A percentile compares a stretch with the other conserved stretches of the same genome.
These are phyloP conservation scores for Xerocomellus dryophilus DNA, from an alignment of 768 basidiomycete genomes.

Conservation along the genomic window DNA sequence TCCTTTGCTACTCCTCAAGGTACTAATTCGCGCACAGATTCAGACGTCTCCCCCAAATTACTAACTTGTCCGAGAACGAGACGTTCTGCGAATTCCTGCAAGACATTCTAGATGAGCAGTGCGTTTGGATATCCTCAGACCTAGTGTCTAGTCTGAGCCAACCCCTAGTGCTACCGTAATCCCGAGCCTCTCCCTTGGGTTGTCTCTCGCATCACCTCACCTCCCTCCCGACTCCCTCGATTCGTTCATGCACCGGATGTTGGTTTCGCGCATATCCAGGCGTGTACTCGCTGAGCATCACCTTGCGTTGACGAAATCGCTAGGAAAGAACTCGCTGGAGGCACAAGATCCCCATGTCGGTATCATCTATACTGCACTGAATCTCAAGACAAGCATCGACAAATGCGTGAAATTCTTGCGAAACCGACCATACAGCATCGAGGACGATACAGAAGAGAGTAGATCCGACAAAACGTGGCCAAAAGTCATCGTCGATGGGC, in stretches of 20 bases:
- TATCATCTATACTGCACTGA: slow-evolving; percentile 76
- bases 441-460: slow-evolving; percentile 35
- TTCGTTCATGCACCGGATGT: slow-evolving; percentile 87
- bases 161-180: slow-evolving; percentile 64
- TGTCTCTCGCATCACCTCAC: slow-evolving; percentile 80
- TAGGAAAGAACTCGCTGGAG: slow-evolving; percentile 36
- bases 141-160: slow-evolving; percentile 5
- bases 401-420: slow-evolving; percentile 60
- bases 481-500: slow-evolving; percentile 70
- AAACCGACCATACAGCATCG: slow-evolving; percentile 43
- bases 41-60: slow-evolving; percentile 70
- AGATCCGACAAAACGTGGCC: slow-evolving; percentile 46
- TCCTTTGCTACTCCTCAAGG: neutral
- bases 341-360: slow-evolving; percentile 66
- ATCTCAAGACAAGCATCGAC: slow-evolving; percentile 67
- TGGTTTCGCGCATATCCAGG: slow-evolving; percentile 84
- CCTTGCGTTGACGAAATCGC: slow-evolving; percentile 68
- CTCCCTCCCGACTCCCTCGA: slow-evolving; percentile 77
- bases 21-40: slow-evolving; percentile 44
- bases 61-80: slow-evolving; percentile 69
- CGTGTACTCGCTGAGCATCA: slow-evolving; percentile 90
- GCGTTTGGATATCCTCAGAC: slow-evolving; percentile 24
- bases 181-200: slow-evolving; percentile 75
- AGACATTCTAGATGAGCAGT: slow-evolving; percentile 74
- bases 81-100: slow-evolving; percentile 72